Evolutionary conservation across 2,329 filamentous ascomycete genomes (phyloP), one percentile per base, ranked within the genome.

Genomic region (Pseudogymnoascus sp.): DNA sequence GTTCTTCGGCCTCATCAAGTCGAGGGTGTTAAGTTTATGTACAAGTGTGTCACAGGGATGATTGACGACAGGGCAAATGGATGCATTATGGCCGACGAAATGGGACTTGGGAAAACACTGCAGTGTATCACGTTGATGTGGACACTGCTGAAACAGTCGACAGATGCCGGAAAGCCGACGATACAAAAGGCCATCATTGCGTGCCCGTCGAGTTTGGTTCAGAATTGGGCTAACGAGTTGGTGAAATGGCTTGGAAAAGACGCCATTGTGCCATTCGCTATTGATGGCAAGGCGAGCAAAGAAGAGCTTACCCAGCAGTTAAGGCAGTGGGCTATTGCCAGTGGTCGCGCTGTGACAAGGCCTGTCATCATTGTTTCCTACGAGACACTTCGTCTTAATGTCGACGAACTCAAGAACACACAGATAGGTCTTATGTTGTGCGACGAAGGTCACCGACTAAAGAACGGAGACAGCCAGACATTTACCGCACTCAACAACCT

Each of bases 41-140:
- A 97, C 76, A 85, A 86, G 68, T 96, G 91, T 72, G 92, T 95
- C 5, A 97, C 93, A 1, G 95, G 95, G n/a, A 83, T 97, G 81
- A 90, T 97, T 63, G 95, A 97, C 70, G 83, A 89, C 38, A 93
- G 93, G 70, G 95, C 95, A 59, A 90, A 97, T 74, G 95, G 95
- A 1, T 99, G 95, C 76, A 99, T 99, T 74, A 99, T 99, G 95
- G 95, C 95, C 62, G 95, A 99, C 74, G 95, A 97, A 74, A 99
- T 99, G 95, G 95, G 95, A 69, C 79, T 99, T 31, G 95, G 95
- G 63, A 99, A 99, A 78, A 99, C 95, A 16, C 77, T 99, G 47
- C 95, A 99, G 79, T 99, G 95, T 75, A 99, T 99, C 71, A 85
- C 95, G 0, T 82, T 99, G 60, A 88, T 99, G 81, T 99, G 95